Evolutionary conservation across 768 basidiomycete genomes (phyloP), one percentile per base, ranked within the genome.

Genomic region (Leccinum broughii): DNA sequence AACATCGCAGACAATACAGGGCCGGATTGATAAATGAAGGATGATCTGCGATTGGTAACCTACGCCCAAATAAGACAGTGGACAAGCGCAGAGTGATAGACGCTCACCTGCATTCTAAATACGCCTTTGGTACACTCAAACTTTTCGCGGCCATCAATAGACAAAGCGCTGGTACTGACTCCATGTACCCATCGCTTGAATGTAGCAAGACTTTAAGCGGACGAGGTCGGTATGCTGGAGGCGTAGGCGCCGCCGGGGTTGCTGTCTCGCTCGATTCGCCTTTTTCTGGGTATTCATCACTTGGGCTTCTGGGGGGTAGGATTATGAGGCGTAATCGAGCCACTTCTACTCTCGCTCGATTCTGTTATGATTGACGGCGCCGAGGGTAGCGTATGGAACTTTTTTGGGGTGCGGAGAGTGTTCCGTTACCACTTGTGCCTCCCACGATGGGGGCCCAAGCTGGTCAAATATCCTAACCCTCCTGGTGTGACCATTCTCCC

Each of bases 171-270:
- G 93, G 86, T 6, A 95, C 86, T 26, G 89, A 90, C 74, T 98
- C 95, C 26, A 96, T 98, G 77, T 96, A 94, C 53, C 92, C 93
- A 71, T 95, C 93, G 15, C 88, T 83, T 17, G 88, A 90, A 73
- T 93, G 91, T 30, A 95, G 72, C 62, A 95, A 81, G 57, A 95
- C 77, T 70, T 92, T 92, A 57, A 87, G 77, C 6, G 89, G 90
- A 32, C 82, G 77, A 30, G 83, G 82, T 61, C 81, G 83, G 30
- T 73, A 57, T 74, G 68, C 28, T 14, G 64, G 71, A 69, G 41
- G 41, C 41, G 17, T 10, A 41, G 30, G 66, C 26, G 26, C 26
- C 59, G 51, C 52, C 46, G 58, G 58, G 7, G 32, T 60, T 28
- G 49, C 35, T 35, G 20, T 28, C 3, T 58, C 58, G 44, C 50